Evolutionary conservation across 1,139 yeast genomes (phyloP), one percentile per base, ranked within the genome.

Genomic region (Yamadazyma oceani): DNA sequence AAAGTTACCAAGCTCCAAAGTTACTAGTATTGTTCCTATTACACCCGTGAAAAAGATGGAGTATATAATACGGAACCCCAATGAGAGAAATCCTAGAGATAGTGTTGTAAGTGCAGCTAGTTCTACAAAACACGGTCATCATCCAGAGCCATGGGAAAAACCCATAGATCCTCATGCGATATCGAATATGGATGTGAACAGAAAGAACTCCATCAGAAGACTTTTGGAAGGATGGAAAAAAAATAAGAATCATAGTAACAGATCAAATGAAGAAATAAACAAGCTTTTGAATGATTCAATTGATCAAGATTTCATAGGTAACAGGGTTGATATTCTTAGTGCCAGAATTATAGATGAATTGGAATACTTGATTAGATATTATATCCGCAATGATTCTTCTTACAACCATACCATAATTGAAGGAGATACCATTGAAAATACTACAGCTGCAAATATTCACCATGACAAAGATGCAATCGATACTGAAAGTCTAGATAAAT

Each of bases 291-390:
- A 48, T 34, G 48, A 39, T 6, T 35, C 41, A 9, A 39, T 42
- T n/a, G 30, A 45, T 13, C 45, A 43, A 13, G 54, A 54, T 15
- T 34, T 45, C 12, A 57, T 67, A 13, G 70, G 71, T 5, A 69
- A 69, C 3, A 73, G 82, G 46, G 73, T 83, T 38, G 97, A 88
- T 60, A 67, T 85, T 11, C 64, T 88, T 40, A 82, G 94, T 55
- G 92, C 94, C 2, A 67, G 94, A 48, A 83, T 87, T 2, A 74
- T 86, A 29, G 87, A 84, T 49, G 95, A 88, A 55, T 75, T 86
- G 44, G 77, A 76, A 45, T 69, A 53, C 41, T 58, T 71, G 37
- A 65, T 71, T 22, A 43, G 73, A 16, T 64, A 56, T 45, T 70
- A 66, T 42, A 52, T 66, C 17, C 51, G 53, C 24, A 50, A 50